These are phyloP conservation scores for Phytophthora tentaculata DNA, from an alignment of 352 stramenopile species.

Conservation along the genomic window DNA sequence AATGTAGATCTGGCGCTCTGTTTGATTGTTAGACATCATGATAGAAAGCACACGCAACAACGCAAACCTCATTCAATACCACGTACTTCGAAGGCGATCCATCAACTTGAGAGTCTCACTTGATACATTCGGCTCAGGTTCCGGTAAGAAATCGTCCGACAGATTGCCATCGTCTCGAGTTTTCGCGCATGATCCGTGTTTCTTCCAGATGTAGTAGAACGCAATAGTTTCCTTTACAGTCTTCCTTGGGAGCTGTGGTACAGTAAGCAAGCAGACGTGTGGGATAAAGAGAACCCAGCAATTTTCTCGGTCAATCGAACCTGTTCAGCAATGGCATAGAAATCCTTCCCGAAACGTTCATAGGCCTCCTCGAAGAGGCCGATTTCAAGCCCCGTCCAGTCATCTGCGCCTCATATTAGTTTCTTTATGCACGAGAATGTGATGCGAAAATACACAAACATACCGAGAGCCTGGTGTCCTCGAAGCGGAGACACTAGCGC, in stretches of 20 bases:
- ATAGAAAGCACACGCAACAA: background rate
- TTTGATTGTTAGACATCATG: conserved; percentile 1
- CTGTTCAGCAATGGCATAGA: conserved; percentile 75
- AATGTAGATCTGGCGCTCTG: conserved; percentile 70
- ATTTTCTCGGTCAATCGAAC: conserved; percentile 27
- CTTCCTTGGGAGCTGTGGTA: conserved; percentile 65
- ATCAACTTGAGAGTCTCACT: conserved; percentile 65
- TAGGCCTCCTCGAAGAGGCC: conserved; percentile 82
- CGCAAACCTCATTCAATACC: background rate
- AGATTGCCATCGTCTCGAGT: conserved; percentile 39
- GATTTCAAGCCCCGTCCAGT: conserved; percentile 80
- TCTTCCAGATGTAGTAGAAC: conserved; percentile 91
- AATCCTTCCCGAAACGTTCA: conserved; percentile 78
- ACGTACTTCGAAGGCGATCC: conserved; percentile 70
- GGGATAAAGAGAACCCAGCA: background rate
- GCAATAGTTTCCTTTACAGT: conserved; percentile 67
- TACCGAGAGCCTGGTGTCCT: conserved; percentile 74
- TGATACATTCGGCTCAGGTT: conserved; percentile 62
- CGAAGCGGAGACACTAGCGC: conserved; percentile 74
- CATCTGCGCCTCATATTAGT: conserved; percentile 46
- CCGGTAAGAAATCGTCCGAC: conserved; percentile 54
- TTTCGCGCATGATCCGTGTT: conserved; percentile 60
- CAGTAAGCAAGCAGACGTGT: conserved; percentile 6
- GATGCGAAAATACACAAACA: background rate
- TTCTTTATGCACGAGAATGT: background rate